phyloP scores from a whole-genome alignment of 768 basidiomycete species.

The Sistotremastrum suecicum region DNA sequence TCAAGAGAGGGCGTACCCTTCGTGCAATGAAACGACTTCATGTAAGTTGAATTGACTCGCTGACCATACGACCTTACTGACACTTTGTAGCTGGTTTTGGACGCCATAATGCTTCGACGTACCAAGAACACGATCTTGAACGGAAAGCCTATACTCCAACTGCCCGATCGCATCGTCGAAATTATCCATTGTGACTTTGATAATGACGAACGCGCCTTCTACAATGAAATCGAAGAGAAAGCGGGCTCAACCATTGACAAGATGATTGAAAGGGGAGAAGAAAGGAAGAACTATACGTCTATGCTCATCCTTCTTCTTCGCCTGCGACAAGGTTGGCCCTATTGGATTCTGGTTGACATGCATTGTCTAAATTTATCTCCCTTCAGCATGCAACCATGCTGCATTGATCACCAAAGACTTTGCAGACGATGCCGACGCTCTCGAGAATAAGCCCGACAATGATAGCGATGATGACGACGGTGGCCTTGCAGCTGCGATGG shows the following conservation, averaged over 20 bases:
- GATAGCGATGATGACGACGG: constrained; percentile 49
- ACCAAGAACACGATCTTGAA: constrained; percentile 60
- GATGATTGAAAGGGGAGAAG: constrained; percentile 36
- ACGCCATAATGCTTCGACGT: constrained; percentile 80
- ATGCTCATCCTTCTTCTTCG: constrained; percentile 63
- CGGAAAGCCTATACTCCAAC: constrained; percentile 68
- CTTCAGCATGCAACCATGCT: constrained; percentile 80
- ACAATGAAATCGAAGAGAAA: constrained; percentile 52
- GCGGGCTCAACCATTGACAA: constrained; percentile 42
- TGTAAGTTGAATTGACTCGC: constrained; percentile 20
- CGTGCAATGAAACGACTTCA: constrained; percentile 79
- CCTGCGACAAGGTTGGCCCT: constrained; percentile 66
- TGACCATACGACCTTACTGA: not conserved
- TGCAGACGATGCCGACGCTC: constrained; percentile 57
- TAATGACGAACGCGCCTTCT: constrained; percentile 64
- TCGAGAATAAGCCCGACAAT: constrained; percentile 46
- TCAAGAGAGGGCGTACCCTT: constrained; percentile 48
- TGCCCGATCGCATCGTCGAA: constrained; percentile 62
- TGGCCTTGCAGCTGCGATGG: constrained; percentile 64
- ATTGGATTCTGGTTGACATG: not conserved
- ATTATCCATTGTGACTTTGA: constrained; percentile 71
- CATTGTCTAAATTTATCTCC: not conserved
- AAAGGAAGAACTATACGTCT: constrained; percentile 48
- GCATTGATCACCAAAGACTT: constrained; percentile 67
- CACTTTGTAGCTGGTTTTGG: constrained; percentile 49